Evolutionary conservation across 208 protist genomes (phyloP).

Genomic region (Trypanosoma cruzi): DNA sequence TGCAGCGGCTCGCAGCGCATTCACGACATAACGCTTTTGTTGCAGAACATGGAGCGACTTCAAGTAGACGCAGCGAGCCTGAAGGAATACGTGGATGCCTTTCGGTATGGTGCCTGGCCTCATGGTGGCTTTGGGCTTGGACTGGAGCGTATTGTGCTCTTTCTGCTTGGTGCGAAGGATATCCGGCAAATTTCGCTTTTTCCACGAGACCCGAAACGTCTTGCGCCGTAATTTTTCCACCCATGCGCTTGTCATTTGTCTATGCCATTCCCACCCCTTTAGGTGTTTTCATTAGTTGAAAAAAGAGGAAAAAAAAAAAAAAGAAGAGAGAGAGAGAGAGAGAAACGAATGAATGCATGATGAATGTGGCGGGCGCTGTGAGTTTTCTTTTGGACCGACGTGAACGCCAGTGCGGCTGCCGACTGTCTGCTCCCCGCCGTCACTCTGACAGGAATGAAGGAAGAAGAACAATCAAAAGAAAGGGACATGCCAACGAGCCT

Average conservation of each 20-base stretch:
- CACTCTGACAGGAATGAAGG: not conserved
- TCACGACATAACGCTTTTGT: constrained; percentile 93
- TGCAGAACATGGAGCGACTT: constrained; percentile 51
- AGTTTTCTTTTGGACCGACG: not conserved
- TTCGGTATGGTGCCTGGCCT: constrained; percentile 96
- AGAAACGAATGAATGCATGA: not conserved
- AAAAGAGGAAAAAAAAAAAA: not conserved
- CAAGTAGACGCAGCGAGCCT: constrained; percentile 48
- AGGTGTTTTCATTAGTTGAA: not conserved
- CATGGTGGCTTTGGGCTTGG: constrained; percentile 99
- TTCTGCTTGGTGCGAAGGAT: constrained; percentile 96
- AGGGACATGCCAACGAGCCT: constrained; percentile 7
- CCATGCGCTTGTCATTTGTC: not conserved
- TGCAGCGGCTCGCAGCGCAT: constrained; percentile 99
- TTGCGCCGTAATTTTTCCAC: constrained; percentile 86
- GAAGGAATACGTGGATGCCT: constrained; percentile 96
- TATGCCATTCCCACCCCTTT: constrained; percentile 2
- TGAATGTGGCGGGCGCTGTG: not conserved
- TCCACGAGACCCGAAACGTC: constrained; percentile 97
- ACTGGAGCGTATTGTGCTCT: constrained; percentile 97
- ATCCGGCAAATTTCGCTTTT: constrained; percentile 98
- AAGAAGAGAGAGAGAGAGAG: not conserved
- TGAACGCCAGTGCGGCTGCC: not conserved
- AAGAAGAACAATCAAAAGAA: not conserved
- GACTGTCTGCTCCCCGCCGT: not conserved